phyloP scores from a whole-genome alignment of 108 stramenopile genomes.

The Cylindrotheca closterium region DNA sequence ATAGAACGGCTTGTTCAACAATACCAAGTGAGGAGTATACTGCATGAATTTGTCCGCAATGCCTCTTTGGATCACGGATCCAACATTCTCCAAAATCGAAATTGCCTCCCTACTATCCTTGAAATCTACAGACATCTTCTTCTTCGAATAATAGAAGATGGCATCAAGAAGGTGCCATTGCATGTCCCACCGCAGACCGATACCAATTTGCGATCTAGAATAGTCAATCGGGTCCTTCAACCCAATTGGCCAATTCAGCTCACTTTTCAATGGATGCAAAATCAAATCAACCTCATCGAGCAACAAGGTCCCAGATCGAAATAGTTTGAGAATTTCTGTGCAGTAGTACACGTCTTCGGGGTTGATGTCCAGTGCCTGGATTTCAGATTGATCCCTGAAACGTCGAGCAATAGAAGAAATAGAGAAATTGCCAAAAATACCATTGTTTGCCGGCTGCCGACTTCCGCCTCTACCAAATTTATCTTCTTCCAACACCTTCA shows the following conservation, averaged over 20 bases:
- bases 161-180: slow-evolving; percentile 95
- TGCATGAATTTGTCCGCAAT: slow-evolving; percentile 81
- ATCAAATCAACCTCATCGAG: slow-evolving; percentile 98
- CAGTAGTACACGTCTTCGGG: slow-evolving; percentile 89
- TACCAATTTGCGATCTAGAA: slow-evolving; percentile 81
- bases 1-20: slow-evolving; percentile 90
- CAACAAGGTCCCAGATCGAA: slow-evolving; percentile 85
- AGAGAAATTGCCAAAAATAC: slow-evolving; percentile 65
- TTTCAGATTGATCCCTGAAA: slow-evolving; percentile 78
- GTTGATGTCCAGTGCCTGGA: slow-evolving; percentile 72
- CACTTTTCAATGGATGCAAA: slow-evolving; percentile 97
- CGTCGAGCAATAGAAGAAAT: slow-evolving; percentile 82
- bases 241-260: slow-evolving; percentile 99
- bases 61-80: slow-evolving; percentile 80
- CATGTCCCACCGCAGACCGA: slow-evolving; percentile 94
- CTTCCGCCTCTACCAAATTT: slow-evolving; percentile 58
- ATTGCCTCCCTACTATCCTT: slow-evolving; percentile 85
- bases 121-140: slow-evolving; percentile 88
- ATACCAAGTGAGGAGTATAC: slow-evolving; percentile 90
- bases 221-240: slow-evolving; percentile 96
- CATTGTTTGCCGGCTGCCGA: slow-evolving; percentile 37
- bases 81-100: slow-evolving; percentile 79
- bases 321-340: slow-evolving; percentile 87
- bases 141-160: slow-evolving; percentile 67
- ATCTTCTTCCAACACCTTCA: slow-evolving; percentile 90